A percentile compares a stretch with the other conserved stretches of the same genome.
These are phyloP conservation scores for Drechslerella stenobrocha DNA, from an alignment of 2,329 filamentous ascomycete species.

Conservation along the genomic window DNA sequence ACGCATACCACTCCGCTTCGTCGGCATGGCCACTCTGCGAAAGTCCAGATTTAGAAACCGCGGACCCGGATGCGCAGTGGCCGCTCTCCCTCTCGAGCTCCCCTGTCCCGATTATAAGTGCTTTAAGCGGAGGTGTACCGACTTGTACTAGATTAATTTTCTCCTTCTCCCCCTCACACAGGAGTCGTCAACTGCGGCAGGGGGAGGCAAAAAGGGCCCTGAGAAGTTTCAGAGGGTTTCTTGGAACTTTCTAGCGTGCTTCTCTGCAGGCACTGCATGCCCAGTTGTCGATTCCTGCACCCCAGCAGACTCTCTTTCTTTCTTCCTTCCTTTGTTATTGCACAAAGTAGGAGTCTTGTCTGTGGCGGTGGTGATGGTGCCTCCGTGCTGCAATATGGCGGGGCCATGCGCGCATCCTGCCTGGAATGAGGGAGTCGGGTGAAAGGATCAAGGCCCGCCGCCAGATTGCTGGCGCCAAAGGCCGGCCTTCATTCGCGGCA, in stretches of 20 bases:
- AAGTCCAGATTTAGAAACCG: conserved; percentile 48
- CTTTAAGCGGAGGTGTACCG: conserved; percentile 16
- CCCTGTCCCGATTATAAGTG: background rate
- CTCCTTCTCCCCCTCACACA: conserved; percentile 15
- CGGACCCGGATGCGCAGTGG: background rate
- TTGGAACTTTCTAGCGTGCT: conserved; percentile 48
- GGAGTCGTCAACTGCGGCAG: conserved; percentile 21
- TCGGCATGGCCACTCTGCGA: conserved; percentile 17
- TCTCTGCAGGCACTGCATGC: conserved; percentile 20
- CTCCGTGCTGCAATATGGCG: too few relatives aligned
- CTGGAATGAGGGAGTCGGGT: too few relatives aligned
- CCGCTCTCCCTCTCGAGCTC: background rate
- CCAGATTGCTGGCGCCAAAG: too few relatives aligned
- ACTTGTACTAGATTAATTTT: too few relatives aligned
- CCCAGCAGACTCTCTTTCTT: too few relatives aligned
- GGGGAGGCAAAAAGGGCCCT: conserved; percentile 30
- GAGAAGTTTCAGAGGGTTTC: conserved; percentile 42
- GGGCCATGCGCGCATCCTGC: too few relatives aligned
- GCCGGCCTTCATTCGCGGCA: too few relatives aligned
- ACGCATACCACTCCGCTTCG: conserved; percentile 19
- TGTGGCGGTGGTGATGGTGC: too few relatives aligned
- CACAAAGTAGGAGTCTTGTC: too few relatives aligned
- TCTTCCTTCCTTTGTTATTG: too few relatives aligned
- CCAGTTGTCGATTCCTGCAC: background rate
- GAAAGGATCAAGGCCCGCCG: too few relatives aligned